phyloP scores from a whole-genome alignment of 345 rosid genomes.

The Kernera saxatilis region DNA sequence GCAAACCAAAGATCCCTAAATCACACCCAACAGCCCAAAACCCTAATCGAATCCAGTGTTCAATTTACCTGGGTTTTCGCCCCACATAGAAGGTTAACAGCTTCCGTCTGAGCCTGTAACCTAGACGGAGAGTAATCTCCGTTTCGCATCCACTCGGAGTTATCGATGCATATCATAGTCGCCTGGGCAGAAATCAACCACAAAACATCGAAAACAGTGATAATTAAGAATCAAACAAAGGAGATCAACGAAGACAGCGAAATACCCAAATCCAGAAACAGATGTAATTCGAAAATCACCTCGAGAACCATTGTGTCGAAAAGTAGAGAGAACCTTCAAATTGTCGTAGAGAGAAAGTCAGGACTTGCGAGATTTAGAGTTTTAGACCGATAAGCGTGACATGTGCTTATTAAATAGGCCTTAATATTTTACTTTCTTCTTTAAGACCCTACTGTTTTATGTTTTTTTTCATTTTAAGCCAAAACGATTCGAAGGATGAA shows the following conservation, averaged over 20 bases:
- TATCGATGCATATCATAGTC: slow-evolving; percentile 82
- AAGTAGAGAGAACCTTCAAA: slow-evolving; percentile 1
- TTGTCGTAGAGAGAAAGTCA: slow-evolving; percentile 28
- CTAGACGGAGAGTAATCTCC: slow-evolving; percentile 74
- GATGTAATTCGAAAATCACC: slow-evolving; percentile 32
- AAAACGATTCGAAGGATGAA: not conserved
- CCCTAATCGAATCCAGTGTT: slow-evolving; percentile 25
- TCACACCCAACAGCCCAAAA: not conserved
- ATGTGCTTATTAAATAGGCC: not conserved
- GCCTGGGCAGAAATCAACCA: slow-evolving; percentile 35
- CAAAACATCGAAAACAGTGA: not conserved
- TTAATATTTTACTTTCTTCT: not conserved
- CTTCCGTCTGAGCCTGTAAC: slow-evolving; percentile 70
- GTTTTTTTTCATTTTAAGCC: not conserved
- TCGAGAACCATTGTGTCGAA: slow-evolving; percentile 58
- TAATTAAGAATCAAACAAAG: not conserved
- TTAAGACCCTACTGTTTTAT: not conserved
- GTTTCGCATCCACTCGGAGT: slow-evolving; percentile 89
- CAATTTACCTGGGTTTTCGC: slow-evolving; percentile 66
- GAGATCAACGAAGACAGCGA: not conserved
- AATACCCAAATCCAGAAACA: not conserved
- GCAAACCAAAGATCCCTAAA: slow-evolving; percentile 8
- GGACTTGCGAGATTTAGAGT: slow-evolving; percentile 5
- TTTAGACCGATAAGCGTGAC: not conserved
- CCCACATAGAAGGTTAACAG: slow-evolving; percentile 67